Evolutionary conservation across 768 basidiomycete species (phyloP).

Genomic region (Termitomyces sp.): DNA sequence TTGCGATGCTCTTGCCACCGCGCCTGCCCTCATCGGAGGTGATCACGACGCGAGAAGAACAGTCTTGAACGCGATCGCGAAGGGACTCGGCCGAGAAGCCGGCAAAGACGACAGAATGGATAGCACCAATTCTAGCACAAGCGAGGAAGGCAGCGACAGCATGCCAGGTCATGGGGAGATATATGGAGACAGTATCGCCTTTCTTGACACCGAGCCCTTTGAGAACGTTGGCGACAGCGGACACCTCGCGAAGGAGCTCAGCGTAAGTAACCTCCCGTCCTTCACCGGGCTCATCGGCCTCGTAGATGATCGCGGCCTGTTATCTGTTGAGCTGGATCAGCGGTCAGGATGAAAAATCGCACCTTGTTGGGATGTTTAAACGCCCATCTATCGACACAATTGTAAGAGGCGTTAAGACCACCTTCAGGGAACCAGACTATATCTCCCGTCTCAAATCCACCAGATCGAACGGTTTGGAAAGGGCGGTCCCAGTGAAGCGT

Average conservation of each 20-base stretch:
- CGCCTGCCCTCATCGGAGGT: constrained; percentile 93
- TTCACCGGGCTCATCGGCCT: constrained; percentile 90
- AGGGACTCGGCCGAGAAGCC: constrained; percentile 95
- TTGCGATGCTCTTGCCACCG: constrained; percentile 93
- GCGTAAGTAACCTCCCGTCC: constrained; percentile 74
- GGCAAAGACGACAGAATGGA: constrained; percentile 97
- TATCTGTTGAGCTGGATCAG: neutral
- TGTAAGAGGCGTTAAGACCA: constrained; percentile 88
- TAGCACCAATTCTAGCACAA: constrained; percentile 93
- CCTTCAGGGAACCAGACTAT: constrained; percentile 98
- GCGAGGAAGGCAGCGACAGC: constrained; percentile 96
- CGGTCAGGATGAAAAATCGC: constrained; percentile 3
- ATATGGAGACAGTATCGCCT: constrained; percentile 91
- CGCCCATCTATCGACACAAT: constrained; percentile 96
- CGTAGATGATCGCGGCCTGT: constrained; percentile 94
- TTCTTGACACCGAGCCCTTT: constrained; percentile 87
- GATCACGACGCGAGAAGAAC: constrained; percentile 85
- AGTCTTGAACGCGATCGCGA: constrained; percentile 88
- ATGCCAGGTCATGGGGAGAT: constrained; percentile 94
- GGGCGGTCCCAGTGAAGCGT: constrained; percentile 84
- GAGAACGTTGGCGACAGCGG: constrained; percentile 86
- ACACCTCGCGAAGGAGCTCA: constrained; percentile 89
- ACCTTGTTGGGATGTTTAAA: constrained; percentile 84
- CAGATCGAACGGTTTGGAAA: constrained; percentile 82
- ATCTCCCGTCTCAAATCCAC: constrained; percentile 80